Evolutionary conservation across 768 basidiomycete species (phyloP).

Genomic region (Rhodotorula graminis): DNA sequence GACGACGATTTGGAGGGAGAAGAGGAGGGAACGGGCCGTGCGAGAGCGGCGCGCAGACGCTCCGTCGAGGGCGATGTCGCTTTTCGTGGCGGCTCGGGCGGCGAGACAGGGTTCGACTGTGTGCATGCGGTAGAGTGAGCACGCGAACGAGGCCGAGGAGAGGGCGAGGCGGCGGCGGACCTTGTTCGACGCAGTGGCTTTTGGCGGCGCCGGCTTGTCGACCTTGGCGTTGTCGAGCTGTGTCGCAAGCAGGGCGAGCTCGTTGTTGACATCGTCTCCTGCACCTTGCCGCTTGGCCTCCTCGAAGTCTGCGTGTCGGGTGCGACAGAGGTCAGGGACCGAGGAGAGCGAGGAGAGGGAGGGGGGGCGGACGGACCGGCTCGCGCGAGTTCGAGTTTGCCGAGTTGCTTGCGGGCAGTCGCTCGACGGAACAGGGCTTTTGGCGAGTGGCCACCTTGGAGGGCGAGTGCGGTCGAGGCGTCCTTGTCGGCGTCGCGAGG

Average conservation of each 20-base stretch:
- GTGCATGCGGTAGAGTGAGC: not conserved
- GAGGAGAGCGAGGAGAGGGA: not conserved
- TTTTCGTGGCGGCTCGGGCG: not conserved
- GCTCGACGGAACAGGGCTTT: constrained; percentile 49
- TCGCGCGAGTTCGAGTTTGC: constrained; percentile 2
- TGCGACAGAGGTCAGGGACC: not conserved
- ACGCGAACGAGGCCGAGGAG: rapidly evolving
- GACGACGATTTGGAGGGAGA: not conserved
- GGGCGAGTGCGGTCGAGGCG: constrained; percentile 43
- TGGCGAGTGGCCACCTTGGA: constrained; percentile 44
- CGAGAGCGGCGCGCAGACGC: constrained; percentile 19
- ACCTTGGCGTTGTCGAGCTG: not conserved
- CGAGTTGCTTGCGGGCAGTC: constrained; percentile 46
- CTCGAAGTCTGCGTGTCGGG: constrained; percentile 13
- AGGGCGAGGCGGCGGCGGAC: constrained; percentile 6
- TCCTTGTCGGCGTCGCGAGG: constrained; percentile 45
- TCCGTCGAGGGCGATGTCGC: constrained; percentile 5
- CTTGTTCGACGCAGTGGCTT: not conserved
- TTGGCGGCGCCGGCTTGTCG: not conserved
- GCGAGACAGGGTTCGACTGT: rapidly evolving
- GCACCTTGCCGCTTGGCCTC: constrained; percentile 14
- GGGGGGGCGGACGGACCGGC: constrained; percentile 7
- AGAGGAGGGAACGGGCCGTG: not conserved
- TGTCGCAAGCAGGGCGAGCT: not conserved
- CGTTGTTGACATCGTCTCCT: constrained; percentile 22